phyloP scores from a whole-genome alignment of 192 early-diverging fungal genomes.

The Coemansia sp. region DNA sequence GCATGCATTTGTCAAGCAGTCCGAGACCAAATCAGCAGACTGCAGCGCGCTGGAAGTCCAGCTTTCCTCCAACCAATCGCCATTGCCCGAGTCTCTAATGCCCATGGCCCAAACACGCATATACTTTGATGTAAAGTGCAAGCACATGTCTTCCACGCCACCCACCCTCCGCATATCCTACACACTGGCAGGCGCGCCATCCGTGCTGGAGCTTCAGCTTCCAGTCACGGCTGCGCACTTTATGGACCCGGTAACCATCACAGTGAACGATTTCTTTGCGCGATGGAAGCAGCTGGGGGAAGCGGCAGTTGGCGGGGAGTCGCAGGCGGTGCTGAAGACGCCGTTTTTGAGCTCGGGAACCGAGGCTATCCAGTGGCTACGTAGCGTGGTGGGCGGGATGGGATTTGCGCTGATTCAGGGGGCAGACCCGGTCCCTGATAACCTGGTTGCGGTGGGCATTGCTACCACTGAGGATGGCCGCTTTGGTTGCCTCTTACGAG shows the following conservation, averaged over 20 bases:
- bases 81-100: constrained; percentile 70
- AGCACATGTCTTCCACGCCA: constrained; percentile 55
- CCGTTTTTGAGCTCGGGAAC: constrained; percentile 25
- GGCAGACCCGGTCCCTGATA: constrained; percentile 86
- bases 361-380: constrained; percentile 55
- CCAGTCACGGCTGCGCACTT: constrained; percentile 87
- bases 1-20: constrained; percentile 54
- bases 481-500: constrained; percentile 84
- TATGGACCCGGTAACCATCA: constrained; percentile 74
- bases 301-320: constrained; percentile 65
- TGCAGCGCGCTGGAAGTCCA: constrained; percentile 46
- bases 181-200: constrained; percentile 54
- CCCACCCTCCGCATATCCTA: constrained; percentile 73
- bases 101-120: constrained; percentile 57
- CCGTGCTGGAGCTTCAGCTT: constrained; percentile 64
- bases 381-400: constrained; percentile 63
- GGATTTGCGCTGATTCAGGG: constrained; percentile 74
- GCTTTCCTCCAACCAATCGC: constrained; percentile 60
- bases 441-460: constrained; percentile 87
- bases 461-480: constrained; percentile 76
- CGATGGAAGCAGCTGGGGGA: constrained; percentile 97
- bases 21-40: background rate
- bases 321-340: constrained; percentile 55
- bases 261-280: constrained; percentile 76
- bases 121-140: constrained; percentile 77